Conservation (phyloP, 1,284 basidiomycete species). For the Boletellus deceptivus region DNA sequence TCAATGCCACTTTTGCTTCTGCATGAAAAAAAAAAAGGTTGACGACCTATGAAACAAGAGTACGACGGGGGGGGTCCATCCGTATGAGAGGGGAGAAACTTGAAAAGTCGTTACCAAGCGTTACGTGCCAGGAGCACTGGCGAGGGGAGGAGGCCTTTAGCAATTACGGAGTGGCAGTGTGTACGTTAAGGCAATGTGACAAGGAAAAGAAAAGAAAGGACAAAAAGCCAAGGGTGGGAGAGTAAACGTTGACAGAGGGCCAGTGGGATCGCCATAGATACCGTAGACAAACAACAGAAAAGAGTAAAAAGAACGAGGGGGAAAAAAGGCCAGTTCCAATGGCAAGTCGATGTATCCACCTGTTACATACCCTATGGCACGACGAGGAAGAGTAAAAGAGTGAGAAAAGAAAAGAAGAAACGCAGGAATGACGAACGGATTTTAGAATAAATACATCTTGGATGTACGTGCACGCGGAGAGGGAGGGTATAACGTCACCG, state of each 20-base stretch:
- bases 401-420: neutral
- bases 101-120: too few species aligned
- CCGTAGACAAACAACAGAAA: conserved; percentile 3
- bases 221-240: too few species aligned
- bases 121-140: too few species aligned
- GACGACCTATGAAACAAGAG: too few species aligned
- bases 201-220: too few species aligned
- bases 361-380: conserved; percentile 17
- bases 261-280: conserved; percentile 10
- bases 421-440: neutral
- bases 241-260: too few species aligned
- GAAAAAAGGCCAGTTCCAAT: neutral
- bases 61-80: too few species aligned
- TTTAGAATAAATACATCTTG: neutral
- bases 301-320: neutral
- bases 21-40: too few species aligned
- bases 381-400: neutral
- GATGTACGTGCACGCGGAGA: too few species aligned
- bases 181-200: neutral
- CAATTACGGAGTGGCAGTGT: neutral
- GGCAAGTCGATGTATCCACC: neutral
- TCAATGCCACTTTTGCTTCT: too few species aligned
- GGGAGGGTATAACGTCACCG: conserved; percentile 28
- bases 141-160: too few species aligned
- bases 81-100: too few species aligned